Evolutionary conservation across 208 protist species (phyloP).

Genomic region (Leishmania tarentolae): DNA sequence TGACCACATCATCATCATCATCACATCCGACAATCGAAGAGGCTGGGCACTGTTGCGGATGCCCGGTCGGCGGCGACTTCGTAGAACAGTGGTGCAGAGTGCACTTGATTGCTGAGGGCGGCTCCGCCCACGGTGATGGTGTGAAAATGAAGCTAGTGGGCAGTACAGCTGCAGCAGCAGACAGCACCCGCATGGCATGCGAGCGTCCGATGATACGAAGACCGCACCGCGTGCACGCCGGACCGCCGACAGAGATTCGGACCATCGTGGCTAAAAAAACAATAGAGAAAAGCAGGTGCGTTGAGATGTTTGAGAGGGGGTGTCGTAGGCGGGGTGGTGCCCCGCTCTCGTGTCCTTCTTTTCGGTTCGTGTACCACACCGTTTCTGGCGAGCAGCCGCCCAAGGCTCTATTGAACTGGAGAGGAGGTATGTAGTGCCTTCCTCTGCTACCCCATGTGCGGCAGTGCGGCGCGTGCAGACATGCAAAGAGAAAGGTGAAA

Average conservation of each 20-base stretch:
- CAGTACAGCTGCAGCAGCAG: not conserved
- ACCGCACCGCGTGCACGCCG: not conserved
- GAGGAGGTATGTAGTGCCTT: not conserved
- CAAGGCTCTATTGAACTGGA: not conserved
- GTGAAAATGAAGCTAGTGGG: not conserved
- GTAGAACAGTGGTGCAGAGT: conserved; percentile 8
- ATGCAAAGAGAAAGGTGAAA: not conserved
- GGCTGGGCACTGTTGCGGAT: not conserved
- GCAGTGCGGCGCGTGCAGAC: not conserved
- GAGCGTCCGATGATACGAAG: not conserved
- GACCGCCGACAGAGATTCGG: not conserved
- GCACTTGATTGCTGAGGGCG: not conserved
- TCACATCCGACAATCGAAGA: not conserved
- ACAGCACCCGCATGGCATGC: not conserved
- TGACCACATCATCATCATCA: not conserved
- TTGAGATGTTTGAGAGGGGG: not conserved
- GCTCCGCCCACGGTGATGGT: not conserved
- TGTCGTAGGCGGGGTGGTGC: too few relatives aligned
- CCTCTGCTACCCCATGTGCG: not conserved
- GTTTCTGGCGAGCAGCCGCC: not conserved
- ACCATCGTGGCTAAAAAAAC: not conserved
- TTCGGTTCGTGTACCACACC: not conserved
- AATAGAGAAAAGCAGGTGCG: not conserved
- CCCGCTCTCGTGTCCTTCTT: not conserved
- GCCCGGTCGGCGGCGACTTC: not conserved